A percentile compares a stretch with the other conserved stretches of the same genome.
phyloP scores from a whole-genome alignment of 208 protist genomes.

The Crithidia fasciculata region DNA sequence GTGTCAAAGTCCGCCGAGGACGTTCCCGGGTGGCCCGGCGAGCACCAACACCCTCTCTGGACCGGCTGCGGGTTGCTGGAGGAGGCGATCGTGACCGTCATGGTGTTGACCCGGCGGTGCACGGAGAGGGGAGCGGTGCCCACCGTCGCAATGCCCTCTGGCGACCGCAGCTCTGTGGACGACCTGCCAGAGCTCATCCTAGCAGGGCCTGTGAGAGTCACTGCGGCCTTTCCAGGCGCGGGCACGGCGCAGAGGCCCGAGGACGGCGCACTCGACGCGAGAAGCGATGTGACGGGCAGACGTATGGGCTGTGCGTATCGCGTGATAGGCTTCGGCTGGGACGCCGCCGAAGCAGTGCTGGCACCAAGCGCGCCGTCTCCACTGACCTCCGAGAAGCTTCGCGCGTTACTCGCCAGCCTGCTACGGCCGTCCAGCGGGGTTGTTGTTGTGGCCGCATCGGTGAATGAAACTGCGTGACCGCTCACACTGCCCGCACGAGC shows the following conservation, averaged over 20 bases:
- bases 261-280: background rate
- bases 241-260: background rate
- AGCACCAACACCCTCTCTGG: background rate
- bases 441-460: background rate
- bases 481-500: background rate
- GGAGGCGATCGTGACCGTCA: conserved; percentile 16
- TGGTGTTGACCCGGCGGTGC: background rate
- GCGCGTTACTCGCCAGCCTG: background rate
- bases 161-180: conserved; percentile 6
- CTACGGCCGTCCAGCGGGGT: background rate
- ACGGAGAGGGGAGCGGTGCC: background rate
- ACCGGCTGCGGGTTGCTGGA: background rate
- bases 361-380: background rate
- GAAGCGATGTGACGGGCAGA: background rate
- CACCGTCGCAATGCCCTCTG: background rate
- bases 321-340: background rate
- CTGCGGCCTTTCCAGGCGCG: background rate
- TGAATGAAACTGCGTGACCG: conserved; percentile 3
- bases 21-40: background rate
- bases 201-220: background rate
- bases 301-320: conserved; percentile 9
- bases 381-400: conserved; percentile 5
- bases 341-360: background rate
- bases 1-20: background rate
- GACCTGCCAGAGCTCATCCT: background rate